These are phyloP conservation scores for Agapanthus africanus DNA, from an alignment of 106 monocot genomes.

Conservation along the genomic window DNA sequence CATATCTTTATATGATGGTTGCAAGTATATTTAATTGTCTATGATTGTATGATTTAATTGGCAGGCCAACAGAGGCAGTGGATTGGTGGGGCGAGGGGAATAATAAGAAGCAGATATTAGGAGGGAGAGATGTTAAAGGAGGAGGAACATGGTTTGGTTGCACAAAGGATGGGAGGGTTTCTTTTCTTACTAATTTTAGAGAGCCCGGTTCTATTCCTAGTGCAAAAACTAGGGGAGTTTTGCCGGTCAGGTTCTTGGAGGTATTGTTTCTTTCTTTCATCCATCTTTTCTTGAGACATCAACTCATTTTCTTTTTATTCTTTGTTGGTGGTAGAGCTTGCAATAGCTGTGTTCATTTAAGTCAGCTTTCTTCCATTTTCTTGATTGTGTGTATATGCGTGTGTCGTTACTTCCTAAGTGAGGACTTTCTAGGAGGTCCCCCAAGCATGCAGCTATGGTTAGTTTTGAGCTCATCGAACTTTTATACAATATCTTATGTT, in stretches of 20 bases:
- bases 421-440: too few relatives aligned
- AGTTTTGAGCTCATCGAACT: too few relatives aligned
- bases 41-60: background rate
- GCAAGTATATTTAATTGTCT: too few relatives aligned
- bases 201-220: constrained; percentile 40
- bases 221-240: constrained; percentile 62
- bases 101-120: constrained; percentile 49
- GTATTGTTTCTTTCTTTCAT: constrained; percentile 19
- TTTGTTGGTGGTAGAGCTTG: too few relatives aligned
- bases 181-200: constrained; percentile 82
- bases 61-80: constrained; percentile 75
- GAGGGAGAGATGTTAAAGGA: constrained; percentile 66
- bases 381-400: background rate
- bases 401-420: background rate
- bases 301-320: background rate
- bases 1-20: too few relatives aligned
- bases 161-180: constrained; percentile 66
- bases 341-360: too few relatives aligned
- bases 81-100: constrained; percentile 85
- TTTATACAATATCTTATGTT: too few relatives aligned
- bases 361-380: background rate
- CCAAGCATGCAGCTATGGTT: too few relatives aligned
- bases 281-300: background rate
- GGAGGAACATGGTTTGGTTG: constrained; percentile 95
- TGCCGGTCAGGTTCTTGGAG: constrained; percentile 71